phyloP scores from a whole-genome alignment of 2,329 filamentous ascomycete species.

The Zymoseptoria brevis region DNA sequence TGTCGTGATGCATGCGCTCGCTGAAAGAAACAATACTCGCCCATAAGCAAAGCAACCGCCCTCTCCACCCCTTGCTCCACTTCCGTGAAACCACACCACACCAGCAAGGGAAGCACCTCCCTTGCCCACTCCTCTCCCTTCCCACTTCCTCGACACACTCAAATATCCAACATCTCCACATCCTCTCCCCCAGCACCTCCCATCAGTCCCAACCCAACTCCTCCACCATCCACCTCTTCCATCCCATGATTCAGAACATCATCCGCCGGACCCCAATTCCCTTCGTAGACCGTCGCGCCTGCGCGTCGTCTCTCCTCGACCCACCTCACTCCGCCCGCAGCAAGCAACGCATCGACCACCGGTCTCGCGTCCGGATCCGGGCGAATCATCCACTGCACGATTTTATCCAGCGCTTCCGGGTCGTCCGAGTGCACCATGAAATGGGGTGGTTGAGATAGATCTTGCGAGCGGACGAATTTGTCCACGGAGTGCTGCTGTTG shows the following conservation, averaged over 20 bases:
- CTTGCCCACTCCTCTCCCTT: slow-evolving; percentile 1
- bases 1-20: neutral
- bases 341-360: slow-evolving; percentile 63
- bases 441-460: slow-evolving; percentile 61
- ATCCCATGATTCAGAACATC: slow-evolving; percentile 48
- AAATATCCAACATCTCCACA: slow-evolving; percentile 55
- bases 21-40: neutral
- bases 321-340: slow-evolving; percentile 69
- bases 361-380: slow-evolving; percentile 68
- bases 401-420: slow-evolving; percentile 66
- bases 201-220: neutral
- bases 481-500: neutral
- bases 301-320: slow-evolving; percentile 68
- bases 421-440: slow-evolving; percentile 82
- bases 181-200: slow-evolving; percentile 21
- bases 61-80: neutral
- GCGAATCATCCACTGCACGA: slow-evolving; percentile 83
- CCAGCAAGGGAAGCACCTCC: neutral
- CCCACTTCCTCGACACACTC: slow-evolving; percentile 4
- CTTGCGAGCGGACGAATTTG: slow-evolving; percentile 32
- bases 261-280: slow-evolving; percentile 81
- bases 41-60: neutral
- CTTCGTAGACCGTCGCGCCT: slow-evolving; percentile 91
- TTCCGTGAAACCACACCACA: neutral
- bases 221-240: slow-evolving; percentile 2